Evolutionary conservation across 768 basidiomycete genomes (phyloP), one percentile per base, ranked within the genome.

Genomic region (Boletus subcaerulescens): DNA sequence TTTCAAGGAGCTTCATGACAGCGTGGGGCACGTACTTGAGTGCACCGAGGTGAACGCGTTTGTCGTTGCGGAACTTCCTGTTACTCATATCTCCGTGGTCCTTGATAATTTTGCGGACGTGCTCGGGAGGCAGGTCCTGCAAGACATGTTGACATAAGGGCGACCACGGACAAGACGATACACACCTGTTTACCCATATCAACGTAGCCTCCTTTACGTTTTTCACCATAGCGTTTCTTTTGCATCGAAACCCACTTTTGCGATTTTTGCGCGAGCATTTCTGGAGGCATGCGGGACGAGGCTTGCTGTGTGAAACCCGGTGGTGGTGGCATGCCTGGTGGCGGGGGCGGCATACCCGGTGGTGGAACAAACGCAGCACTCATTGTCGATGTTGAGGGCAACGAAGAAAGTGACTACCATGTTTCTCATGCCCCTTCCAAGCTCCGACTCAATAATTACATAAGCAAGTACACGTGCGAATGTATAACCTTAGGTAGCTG

Each of bases 21-120:
- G 97, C 97, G 73, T 99, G 97, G 20, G 97, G 97, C 48, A 99
- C 95, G 71, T 98, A 99, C 76, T 93, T 93, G 67, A 98, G 82
- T 35, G 97, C 97, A 61, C 97, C 97, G 31, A 99, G 85, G 74
- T 99, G 97, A 40, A 99, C 97, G 59, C 97, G 92, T 77, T 99
- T 99, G 80, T 99, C 97, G 69, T 96, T 97, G 62, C 97, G 80
- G 73, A 98, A 99, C 79, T 99, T 99, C 71, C 97, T 85, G 71
- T 95, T 96, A 74, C 92, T 94, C 97, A 99, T 98, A 77, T 98
- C 95, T 61, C 96, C 95, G 65, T 98, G 96, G 74, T 98, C 97
- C 76, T 98, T 95, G 78, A 98, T 94, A 65, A 99, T 98, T 87
- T 98, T 98, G 57, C 97, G 87, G 60, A 99, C 89, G 68, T 98